A percentile compares a stretch with the other conserved stretches of the same genome.
phyloP scores from a whole-genome alignment of 1,284 basidiomycete species.

The Cryptococcus sp. region DNA sequence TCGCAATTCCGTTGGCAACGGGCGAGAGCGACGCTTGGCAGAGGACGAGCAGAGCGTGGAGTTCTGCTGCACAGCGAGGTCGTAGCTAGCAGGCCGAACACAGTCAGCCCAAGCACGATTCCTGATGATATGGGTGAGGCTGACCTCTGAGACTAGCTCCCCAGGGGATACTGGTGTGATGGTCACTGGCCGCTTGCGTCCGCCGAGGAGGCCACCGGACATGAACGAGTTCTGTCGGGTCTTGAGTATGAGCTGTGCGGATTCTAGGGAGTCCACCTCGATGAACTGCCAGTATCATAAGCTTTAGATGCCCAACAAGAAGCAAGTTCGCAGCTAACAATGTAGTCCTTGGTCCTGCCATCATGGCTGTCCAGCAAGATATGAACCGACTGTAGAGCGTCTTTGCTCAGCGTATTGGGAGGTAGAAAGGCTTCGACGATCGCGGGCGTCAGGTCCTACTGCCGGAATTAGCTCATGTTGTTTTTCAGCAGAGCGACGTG shows the following conservation, averaged over 20 bases:
- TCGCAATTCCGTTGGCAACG: conserved; percentile 28
- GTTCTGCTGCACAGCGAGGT: conserved; percentile 38
- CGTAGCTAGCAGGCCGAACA: conserved; percentile 36
- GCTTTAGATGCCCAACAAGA: not conserved
- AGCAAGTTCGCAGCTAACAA: conserved; percentile 31
- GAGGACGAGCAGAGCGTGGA: conserved; percentile 43
- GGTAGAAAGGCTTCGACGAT: conserved; percentile 48
- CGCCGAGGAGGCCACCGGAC: conserved; percentile 38
- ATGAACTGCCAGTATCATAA: conserved; percentile 40
- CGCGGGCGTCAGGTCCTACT: conserved; percentile 50
- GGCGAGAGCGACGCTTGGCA: conserved; percentile 44
- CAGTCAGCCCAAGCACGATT: not conserved
- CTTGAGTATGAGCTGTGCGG: conserved; percentile 44
- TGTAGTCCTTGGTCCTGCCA: conserved; percentile 52
- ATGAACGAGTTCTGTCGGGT: conserved; percentile 48
- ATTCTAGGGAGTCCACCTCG: conserved; percentile 42
- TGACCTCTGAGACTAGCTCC: conserved; percentile 47
- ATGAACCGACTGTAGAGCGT: conserved; percentile 46
- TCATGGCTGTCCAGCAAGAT: conserved; percentile 49
- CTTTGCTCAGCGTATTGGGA: conserved; percentile 29
- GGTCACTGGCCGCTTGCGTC: conserved; percentile 48
- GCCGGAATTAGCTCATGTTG: not conserved
- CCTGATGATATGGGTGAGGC: not conserved
- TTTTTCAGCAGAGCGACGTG: no score
- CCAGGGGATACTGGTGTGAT: conserved; percentile 43